Conservation (phyloP, 192 early-diverging fungal genomes). For the Coemansia reversa region DNA sequence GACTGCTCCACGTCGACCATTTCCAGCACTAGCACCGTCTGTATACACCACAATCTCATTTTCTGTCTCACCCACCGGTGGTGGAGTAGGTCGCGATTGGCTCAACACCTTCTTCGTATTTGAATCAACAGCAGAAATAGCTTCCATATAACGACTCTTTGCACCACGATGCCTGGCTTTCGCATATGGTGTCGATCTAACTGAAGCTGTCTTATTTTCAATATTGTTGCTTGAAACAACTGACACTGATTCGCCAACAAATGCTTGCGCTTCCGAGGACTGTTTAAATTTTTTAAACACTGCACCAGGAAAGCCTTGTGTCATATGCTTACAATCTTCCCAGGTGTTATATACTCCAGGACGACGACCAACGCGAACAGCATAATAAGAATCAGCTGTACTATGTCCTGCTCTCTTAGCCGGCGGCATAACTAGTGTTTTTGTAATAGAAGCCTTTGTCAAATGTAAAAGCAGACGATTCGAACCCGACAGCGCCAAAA, state of each 20-base stretch:
- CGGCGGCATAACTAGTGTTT: background rate
- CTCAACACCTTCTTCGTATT: background rate
- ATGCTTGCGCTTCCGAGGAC: slow-evolving; percentile 56
- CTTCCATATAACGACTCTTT: no score
- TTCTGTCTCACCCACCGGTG: slow-evolving; percentile 8
- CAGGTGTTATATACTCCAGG: slow-evolving; percentile 43
- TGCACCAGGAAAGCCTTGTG: slow-evolving; percentile 57
- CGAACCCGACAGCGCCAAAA: no score
- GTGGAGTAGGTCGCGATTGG: background rate
- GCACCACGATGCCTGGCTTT: no score
- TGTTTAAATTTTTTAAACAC: slow-evolving; percentile 64
- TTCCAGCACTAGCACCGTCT: slow-evolving; percentile 74
- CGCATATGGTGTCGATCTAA: no score
- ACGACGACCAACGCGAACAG: slow-evolving; percentile 28
- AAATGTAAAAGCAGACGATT: no score
- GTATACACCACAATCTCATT: slow-evolving; percentile 65
- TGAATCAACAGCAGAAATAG: no score
- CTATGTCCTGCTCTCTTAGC: background rate
- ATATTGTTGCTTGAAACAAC: background rate
- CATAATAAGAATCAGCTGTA: slow-evolving; percentile 18
- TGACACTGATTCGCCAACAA: slow-evolving; percentile 28
- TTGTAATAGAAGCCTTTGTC: no score
- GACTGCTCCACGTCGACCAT: slow-evolving; percentile 62
- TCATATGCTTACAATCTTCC: slow-evolving; percentile 63
- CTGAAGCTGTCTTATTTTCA: no score